A percentile compares a stretch with the other conserved stretches of the same genome.
Conservation (phyloP, 192 early-diverging fungal genomes). For the Cetraspora pellucida region DNA sequence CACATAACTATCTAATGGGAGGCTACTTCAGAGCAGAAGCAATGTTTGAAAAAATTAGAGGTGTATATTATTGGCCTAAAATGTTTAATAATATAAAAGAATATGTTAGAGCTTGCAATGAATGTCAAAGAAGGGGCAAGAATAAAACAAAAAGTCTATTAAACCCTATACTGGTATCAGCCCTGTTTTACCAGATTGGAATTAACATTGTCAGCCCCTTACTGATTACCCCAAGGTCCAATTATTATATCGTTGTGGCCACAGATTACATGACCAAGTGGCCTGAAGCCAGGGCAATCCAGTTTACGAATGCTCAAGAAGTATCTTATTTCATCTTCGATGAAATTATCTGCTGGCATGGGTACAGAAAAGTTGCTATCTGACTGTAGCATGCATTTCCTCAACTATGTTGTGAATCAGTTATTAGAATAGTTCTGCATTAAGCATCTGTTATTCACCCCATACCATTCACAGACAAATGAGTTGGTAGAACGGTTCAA, state of each 20-base stretch:
- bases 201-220: no score
- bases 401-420: neutral
- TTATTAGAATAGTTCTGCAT: neutral
- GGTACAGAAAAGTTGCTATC: neutral
- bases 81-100: neutral
- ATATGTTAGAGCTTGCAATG: neutral
- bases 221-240: no score
- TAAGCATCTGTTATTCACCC: neutral
- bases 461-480: neutral
- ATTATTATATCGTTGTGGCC: no score
- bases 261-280: no score
- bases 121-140: neutral
- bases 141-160: neutral
- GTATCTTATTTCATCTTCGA: neutral
- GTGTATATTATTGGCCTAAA: neutral
- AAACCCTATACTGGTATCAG: neutral
- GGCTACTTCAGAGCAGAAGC: neutral
- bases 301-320: no score
- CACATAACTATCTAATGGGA: no score
- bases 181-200: neutral
- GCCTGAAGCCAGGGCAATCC: no score
- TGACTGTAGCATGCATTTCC: neutral
- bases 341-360: neutral
- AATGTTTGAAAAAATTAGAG: neutral
- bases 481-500: neutral